These are phyloP conservation scores for Tylopilus rubrobrunneus DNA, from an alignment of 768 basidiomycete genomes.

Conservation along the genomic window DNA sequence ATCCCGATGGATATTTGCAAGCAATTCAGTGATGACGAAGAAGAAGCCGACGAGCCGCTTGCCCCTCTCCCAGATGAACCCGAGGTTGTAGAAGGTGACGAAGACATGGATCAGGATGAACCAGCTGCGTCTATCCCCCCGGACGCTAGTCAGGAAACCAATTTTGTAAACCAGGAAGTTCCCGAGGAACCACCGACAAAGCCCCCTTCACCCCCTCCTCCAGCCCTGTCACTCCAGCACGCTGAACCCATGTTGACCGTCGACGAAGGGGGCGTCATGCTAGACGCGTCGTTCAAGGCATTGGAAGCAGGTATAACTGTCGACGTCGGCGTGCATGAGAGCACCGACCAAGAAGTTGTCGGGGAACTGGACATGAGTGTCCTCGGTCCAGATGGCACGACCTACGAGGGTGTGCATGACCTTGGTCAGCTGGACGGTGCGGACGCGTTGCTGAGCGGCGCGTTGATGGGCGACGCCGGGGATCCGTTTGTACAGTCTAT, in stretches of 20 bases:
- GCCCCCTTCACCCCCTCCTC: conserved; percentile 64
- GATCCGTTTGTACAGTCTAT: conserved; percentile 53
- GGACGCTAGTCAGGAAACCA: conserved; percentile 36
- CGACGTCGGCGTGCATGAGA: conserved; percentile 37
- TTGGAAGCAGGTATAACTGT: conserved; percentile 46
- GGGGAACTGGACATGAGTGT: conserved; percentile 60
- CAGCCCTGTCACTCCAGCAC: conserved; percentile 49
- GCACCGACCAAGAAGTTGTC: conserved; percentile 29
- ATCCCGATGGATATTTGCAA: conserved; percentile 28
- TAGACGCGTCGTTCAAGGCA: conserved; percentile 57
- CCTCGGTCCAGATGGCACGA: conserved; percentile 63
- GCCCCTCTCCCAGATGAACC: conserved; percentile 77
- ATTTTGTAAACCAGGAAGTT: conserved; percentile 33
- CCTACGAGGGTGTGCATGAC: conserved; percentile 49
- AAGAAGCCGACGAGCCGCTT: conserved; percentile 72
- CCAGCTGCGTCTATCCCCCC: conserved; percentile 37
- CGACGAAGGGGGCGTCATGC: conserved; percentile 36
- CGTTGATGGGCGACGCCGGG: conserved; percentile 52
- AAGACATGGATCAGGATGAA: conserved; percentile 74
- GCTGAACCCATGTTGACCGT: conserved; percentile 43
- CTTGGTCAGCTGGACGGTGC: conserved; percentile 52
- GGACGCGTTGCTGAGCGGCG: conserved; percentile 55
- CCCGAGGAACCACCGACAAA: conserved; percentile 55
- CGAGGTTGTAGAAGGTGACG: conserved; percentile 70
- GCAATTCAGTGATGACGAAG: conserved; percentile 90